Base-by-base conservation (phyloP, 352 stramenopile genomes). In the Elongisporangium prolatum region DNA sequence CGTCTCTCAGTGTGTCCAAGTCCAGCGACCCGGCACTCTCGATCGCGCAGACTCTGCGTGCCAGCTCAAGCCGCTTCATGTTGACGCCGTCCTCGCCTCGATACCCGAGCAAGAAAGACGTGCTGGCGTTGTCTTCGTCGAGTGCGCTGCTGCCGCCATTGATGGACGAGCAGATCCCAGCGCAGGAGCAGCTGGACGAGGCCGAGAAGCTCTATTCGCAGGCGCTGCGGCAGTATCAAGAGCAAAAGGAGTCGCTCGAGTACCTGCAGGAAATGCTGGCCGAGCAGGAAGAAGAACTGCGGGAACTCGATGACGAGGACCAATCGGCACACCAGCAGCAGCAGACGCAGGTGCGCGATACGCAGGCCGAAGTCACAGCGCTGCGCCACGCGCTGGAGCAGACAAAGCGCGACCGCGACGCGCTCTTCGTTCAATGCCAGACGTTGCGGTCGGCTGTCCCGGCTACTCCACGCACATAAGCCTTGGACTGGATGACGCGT, bases 151-250 rank as follows among this genome's bases (percentile, higher is more conserved):
- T 44, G 34, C 34, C 34, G 34, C 34, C 34, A 11, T 44, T 44
- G 34, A 17, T 11, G 1, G 34, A 44, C 34, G 34, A 44, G 1
- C 34, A 44, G 17, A 7, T 44, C 10, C 11, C 34, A 11, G 34
- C 34, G 25, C 67, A 79, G 25, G 80, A 90, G 34, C 84, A 86
- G 40, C 73, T 89, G 21, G 77, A 91, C 63, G 74, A 75, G 0
- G 68, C 80, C 14, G 82, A 92, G 65, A 89, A 90, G 59, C 57
- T 87, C 20, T 88, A 92, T 63, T 59, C 82, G 48, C 74, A 89
- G 52, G 81, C 87, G 50, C 54, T 92, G 50, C 71, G 75, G n/a
- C 77, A 89, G 56, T 67, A 84, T 57, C 67, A 88, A 56, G 75
- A 87, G 57, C 78, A 88, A 52, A 74, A 72, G 14, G 74, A 88